Conservation (phyloP, 495 filamentous ascomycete genomes). For the Melanomma pulvis-pyrius region DNA sequence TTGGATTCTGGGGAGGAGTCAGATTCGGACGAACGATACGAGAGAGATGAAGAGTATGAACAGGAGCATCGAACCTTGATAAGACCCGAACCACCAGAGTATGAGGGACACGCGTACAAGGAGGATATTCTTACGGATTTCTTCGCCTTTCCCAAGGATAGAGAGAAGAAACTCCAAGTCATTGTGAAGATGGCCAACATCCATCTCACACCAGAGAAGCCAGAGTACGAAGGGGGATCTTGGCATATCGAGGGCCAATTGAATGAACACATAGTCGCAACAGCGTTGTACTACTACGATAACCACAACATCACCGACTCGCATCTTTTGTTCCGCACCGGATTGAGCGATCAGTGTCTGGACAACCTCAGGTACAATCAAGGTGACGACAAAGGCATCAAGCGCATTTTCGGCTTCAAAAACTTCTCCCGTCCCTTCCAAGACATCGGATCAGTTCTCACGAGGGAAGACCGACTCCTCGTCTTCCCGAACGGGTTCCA, state of each 20-base stretch:
- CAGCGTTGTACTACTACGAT: conserved; percentile 52
- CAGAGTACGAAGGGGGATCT: conserved; percentile 49
- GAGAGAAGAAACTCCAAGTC: conserved; percentile 54
- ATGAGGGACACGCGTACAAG: conserved; percentile 13
- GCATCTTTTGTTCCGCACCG: conserved; percentile 1
- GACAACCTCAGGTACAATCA: not conserved
- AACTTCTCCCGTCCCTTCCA: not conserved
- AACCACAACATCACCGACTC: conserved; percentile 55
- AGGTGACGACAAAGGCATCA: not conserved
- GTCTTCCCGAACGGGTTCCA: conserved; percentile 43
- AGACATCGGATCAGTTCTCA: conserved; percentile 13
- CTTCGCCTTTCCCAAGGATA: conserved; percentile 38
- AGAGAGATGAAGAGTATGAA: not conserved
- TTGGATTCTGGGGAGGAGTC: not conserved
- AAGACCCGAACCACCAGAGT: conserved; percentile 4
- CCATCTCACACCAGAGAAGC: conserved; percentile 60
- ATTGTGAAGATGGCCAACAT: conserved; percentile 68
- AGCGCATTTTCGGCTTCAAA: not conserved
- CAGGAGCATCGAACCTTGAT: conserved; percentile 29
- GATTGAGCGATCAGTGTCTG: conserved; percentile 3
- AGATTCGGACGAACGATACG: not conserved
- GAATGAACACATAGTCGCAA: conserved; percentile 35
- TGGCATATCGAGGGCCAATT: conserved; percentile 21
- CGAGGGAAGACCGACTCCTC: conserved; percentile 31
- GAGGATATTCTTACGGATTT: conserved; percentile 2